Conservation (phyloP, 1,139 yeast species). For the Scheffersomyces titani region DNA sequence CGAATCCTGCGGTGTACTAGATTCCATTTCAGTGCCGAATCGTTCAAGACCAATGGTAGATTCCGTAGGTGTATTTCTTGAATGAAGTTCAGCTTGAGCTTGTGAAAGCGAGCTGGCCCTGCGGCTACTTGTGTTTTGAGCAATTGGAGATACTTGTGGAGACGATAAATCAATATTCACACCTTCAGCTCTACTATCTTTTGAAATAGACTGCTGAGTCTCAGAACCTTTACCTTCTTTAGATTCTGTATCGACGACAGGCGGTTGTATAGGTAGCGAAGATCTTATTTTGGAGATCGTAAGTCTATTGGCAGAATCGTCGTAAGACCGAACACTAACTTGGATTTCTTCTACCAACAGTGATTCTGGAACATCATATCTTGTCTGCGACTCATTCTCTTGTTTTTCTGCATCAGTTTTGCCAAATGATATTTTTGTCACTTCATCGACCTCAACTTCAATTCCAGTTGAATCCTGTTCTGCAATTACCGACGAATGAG, state of each 20-base stretch:
- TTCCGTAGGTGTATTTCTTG: neutral
- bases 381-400: neutral
- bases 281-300: neutral
- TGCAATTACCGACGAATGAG: neutral
- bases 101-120: neutral
- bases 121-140: neutral
- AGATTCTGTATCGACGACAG: neutral
- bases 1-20: constrained; percentile 22
- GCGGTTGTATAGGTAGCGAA: constrained; percentile 1
- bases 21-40: constrained; percentile 13
- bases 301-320: neutral
- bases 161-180: neutral
- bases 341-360: neutral
- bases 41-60: constrained; percentile 3
- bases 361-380: neutral
- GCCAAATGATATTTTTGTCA: neutral
- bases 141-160: neutral
- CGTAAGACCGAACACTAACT: neutral
- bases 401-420: neutral
- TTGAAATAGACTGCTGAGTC: neutral
- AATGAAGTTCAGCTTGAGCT: neutral
- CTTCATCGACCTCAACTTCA: neutral
- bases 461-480: neutral
- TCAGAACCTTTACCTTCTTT: neutral
- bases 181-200: neutral